These are phyloP conservation scores for Terana coerulea DNA, from an alignment of 768 basidiomycete species.

Conservation along the genomic window DNA sequence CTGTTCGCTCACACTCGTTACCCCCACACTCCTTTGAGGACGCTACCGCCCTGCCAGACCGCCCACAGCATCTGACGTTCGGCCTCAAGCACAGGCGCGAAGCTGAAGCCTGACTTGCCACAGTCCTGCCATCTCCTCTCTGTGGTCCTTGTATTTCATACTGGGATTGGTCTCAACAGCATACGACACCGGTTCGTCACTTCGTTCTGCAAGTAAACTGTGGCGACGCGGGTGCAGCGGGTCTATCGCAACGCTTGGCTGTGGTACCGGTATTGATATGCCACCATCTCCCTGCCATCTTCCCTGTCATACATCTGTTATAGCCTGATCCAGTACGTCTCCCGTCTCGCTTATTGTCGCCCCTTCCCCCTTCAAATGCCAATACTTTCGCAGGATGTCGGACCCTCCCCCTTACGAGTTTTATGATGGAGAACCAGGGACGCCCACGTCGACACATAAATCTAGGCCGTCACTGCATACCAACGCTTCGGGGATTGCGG, in stretches of 20 bases:
- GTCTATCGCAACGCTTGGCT: not conserved
- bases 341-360: not conserved
- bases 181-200: no score
- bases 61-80: no score
- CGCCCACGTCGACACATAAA: conserved; percentile 8
- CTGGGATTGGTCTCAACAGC: no score
- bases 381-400: not conserved
- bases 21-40: no score
- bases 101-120: no score
- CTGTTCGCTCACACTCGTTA: no score
- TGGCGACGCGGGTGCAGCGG: no score
- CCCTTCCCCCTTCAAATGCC: not conserved
- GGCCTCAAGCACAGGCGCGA: no score
- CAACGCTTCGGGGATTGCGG: conserved; percentile 52
- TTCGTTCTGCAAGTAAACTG: no score
- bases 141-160: no score
- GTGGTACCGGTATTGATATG: conserved; percentile 12
- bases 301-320: conserved; percentile 7
- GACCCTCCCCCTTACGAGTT: not conserved
- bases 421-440: conserved; percentile 3
- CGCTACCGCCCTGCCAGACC: no score
- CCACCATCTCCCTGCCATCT: conserved; percentile 6
- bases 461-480: conserved; percentile 43
- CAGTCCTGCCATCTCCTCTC: no score
- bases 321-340: conserved; percentile 9